Evolutionary conservation across 1,284 basidiomycete species (phyloP).

Genomic region (Salmacisia buchloeana): DNA sequence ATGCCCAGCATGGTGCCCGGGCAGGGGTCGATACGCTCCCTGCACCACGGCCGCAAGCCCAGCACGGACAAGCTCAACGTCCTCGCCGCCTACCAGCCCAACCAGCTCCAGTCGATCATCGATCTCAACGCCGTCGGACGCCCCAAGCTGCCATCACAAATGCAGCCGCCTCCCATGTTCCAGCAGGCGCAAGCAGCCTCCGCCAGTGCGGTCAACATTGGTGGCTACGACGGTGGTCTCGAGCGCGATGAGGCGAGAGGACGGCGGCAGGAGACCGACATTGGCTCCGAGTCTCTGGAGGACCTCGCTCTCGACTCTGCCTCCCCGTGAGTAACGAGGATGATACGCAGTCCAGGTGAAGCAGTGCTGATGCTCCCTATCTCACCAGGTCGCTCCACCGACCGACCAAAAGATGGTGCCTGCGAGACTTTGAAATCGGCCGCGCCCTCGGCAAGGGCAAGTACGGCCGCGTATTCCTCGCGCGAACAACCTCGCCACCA

Average conservation of each 20-base stretch:
- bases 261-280: constrained; percentile 22
- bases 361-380: background rate
- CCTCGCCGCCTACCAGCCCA: constrained; percentile 3
- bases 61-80: background rate
- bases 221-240: constrained; percentile 49
- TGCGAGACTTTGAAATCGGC: constrained; percentile 87
- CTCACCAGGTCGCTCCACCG: constrained; percentile 22
- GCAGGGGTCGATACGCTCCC: background rate
- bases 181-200: background rate
- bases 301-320: constrained; percentile 11
- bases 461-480: constrained; percentile 98
- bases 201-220: constrained; percentile 33
- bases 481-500: constrained; percentile 67
- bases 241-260: constrained; percentile 49
- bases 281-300: background rate
- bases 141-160: background rate
- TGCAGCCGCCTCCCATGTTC: background rate
- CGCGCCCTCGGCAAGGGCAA: constrained; percentile 95
- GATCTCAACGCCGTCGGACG: constrained; percentile 2
- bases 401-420: constrained; percentile 61
- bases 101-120: background rate
- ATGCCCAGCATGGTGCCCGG: background rate
- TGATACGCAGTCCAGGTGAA: background rate
- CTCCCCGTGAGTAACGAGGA: background rate
- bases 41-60: background rate